A percentile compares a stretch with the other conserved stretches of the same genome.
These are phyloP conservation scores for Daldinia concentrica DNA, from an alignment of 495 filamentous ascomycete species.

Conservation along the genomic window DNA sequence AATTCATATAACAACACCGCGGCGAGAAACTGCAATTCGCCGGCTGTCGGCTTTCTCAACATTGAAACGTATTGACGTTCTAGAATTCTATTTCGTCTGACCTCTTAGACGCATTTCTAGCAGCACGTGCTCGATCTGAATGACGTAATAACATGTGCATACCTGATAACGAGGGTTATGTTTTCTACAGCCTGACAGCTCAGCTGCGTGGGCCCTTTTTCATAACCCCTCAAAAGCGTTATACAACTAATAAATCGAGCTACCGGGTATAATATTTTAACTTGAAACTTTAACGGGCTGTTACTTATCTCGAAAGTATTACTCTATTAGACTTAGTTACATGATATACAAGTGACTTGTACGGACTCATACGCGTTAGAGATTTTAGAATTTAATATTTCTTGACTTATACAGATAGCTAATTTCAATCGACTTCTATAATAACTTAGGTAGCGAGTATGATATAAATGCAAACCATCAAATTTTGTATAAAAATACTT, in stretches of 20 bases:
- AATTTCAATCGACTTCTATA: too few relatives aligned
- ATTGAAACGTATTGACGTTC: not conserved
- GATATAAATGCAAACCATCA: too few relatives aligned
- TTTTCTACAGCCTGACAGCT: too few relatives aligned
- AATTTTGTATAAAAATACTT: too few relatives aligned
- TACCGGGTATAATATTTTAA: not conserved
- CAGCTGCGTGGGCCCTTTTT: not conserved
- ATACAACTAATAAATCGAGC: not conserved
- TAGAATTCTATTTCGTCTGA: slow-evolving; percentile 16
- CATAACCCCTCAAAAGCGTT: not conserved
- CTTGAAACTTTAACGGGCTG: too few relatives aligned
- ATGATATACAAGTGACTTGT: not conserved
- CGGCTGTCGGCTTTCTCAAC: not conserved
- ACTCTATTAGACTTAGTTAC: not conserved
- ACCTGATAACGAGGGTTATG: not conserved
- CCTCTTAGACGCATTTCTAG: slow-evolving; percentile 19
- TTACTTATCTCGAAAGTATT: not conserved
- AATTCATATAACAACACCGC: not conserved
- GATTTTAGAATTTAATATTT: not conserved
- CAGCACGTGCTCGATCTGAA: slow-evolving; percentile 18
- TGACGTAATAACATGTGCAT: slow-evolving; percentile 24
- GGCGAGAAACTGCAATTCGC: not conserved
- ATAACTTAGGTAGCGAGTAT: too few relatives aligned
- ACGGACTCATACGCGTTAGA: not conserved
- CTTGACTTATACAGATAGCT: too few relatives aligned